Evolutionary conservation across 371 early-diverging fungal species (phyloP).

Genomic region (Rhizopus microsporus): DNA sequence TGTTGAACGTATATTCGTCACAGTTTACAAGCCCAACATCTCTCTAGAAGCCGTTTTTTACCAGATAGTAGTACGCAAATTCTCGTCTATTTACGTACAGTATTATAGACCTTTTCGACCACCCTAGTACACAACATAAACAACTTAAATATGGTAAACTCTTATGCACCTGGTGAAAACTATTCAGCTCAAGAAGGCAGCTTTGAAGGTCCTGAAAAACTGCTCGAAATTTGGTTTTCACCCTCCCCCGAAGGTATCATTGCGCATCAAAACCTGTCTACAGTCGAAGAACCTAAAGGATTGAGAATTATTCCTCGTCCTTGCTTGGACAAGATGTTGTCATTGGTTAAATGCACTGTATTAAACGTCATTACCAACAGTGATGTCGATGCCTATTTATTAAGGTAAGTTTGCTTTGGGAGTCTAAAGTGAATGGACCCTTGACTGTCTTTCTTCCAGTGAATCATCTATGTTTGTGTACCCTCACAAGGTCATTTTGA

Average conservation of each 20-base stretch:
- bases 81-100: constrained; percentile 25
- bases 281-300: constrained; percentile 47
- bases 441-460: constrained; percentile 35
- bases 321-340: constrained; percentile 89
- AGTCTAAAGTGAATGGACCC: constrained; percentile 7
- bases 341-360: constrained; percentile 90
- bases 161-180: constrained; percentile 34
- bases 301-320: constrained; percentile 74
- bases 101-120: constrained; percentile 23
- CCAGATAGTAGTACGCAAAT: constrained; percentile 8
- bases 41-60: constrained; percentile 27
- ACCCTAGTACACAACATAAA: constrained; percentile 14
- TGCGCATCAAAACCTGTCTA: constrained; percentile 29
- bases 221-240: constrained; percentile 94
- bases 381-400: constrained; percentile 84
- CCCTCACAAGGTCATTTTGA: constrained; percentile 90
- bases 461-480: constrained; percentile 98
- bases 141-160: constrained; percentile 7
- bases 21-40: constrained; percentile 29
- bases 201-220: constrained; percentile 95
- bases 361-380: constrained; percentile 80
- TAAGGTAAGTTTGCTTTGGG: constrained; percentile 56
- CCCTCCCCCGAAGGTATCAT: constrained; percentile 42
- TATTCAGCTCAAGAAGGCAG: constrained; percentile 52
- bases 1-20: constrained; percentile 7